Base-by-base conservation (phyloP, 164 flowering plant genomes). In the Dillenia turbinata region DNA sequence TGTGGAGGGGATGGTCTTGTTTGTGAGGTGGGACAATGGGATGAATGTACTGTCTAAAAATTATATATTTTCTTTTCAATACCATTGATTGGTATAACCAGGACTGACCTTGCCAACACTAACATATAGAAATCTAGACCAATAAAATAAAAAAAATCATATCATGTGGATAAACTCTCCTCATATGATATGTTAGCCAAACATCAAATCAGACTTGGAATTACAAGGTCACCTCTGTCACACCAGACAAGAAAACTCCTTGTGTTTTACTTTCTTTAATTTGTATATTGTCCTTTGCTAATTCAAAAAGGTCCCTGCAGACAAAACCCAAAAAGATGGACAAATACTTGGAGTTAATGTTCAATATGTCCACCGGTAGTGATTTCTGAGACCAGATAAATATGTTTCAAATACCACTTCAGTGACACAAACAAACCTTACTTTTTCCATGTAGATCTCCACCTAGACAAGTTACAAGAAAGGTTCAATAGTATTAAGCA, bases 371-470 rank as follows among this genome's bases (percentile, higher is more conserved):
- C 15, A 26, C 5, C 2, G 16, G n/a, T 15, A 62, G 59, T 50
- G 44, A 61, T 14, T 9, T 40, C 12, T 43, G 15, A 10, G 52
- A 50, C 59, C 59, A 47, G 26, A 55, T 59, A 13, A 13, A 57
- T 44, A 17, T 54, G 2, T 62, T 50, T 12, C 17, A 52, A 67
- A 56, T 6, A 44, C 54, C 14, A 46, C 19, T 16, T 52, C 40
- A 9, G 54, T 22, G 2, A 26, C 5, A 49, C 43, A 67, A 65
- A 68, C 84, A 62, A 68, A 92, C 96, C 98, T 92, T 69, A 89
- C 86, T 85, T 80, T 89, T 77, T 89, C 98, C 98, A 88, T 86
- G 66, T 92, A 89, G 60, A 89, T 82, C 78, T 92, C 98, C 43
- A 89, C 98, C 98, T 89, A 65, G 26, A 77, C 49, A 54, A 56